Evolutionary conservation across 2,329 filamentous ascomycete species (phyloP), one percentile per base, ranked within the genome.

Genomic region (Fusarium domesticum): DNA sequence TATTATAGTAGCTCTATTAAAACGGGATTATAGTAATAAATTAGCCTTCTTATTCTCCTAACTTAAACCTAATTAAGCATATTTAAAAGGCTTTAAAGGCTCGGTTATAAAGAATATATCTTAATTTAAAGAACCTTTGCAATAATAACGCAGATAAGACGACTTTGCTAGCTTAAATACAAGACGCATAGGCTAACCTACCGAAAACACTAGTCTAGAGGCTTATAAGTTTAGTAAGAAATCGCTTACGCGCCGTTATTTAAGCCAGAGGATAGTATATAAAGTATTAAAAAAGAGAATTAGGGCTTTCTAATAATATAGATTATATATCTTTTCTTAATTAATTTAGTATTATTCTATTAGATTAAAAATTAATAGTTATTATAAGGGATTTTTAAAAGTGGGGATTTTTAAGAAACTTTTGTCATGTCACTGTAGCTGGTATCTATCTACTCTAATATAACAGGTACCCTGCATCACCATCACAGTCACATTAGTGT

Each of bases 211-310:
- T n/a, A 10, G 38, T 43, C 38, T 25, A 8, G 34, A 18, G 17
- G 5, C 7, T 19, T 8, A 23, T 43, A 2, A 18, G 34, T 3
- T 43, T 35, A 43, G 4, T 43, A 6, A 6, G 18, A 4, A 10
- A n/a, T 6, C 17, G 41, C n/a, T 25, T 43, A 6, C 18, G 16
- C 6, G 34, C 41, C 10, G 16, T 18, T n/a, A 38, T 33, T 20
- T 18, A 30, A 3, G 25, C 41, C 10, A 16, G 20, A 20, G 34
- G 35, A 20, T 43, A 17, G 25, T 43, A 43, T 38, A 43, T 18
- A 6, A 43, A 43, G 34, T 43, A 43, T 38, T 43, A 17, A 43
- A 33, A 3, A 23, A 3, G 10, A 10, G 10, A 23, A 16, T 23
- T 10, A 40, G 31, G 31, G 31, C 31, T 33, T 10, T 17, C 8